Conservation (phyloP, 139 green algal genomes). For the Picochlorum sp. region DNA sequence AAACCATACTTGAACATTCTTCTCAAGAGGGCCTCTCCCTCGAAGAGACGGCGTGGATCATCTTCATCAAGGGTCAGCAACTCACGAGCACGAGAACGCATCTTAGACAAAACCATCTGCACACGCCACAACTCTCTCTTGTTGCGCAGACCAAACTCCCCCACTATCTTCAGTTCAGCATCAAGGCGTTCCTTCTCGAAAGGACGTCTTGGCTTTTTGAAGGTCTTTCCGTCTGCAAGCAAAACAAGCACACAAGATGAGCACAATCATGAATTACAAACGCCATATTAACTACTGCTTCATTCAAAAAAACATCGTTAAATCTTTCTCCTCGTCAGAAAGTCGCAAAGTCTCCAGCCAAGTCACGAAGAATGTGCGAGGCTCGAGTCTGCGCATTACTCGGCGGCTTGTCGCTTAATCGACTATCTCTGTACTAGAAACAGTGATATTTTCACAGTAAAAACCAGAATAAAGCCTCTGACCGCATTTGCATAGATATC, state of each 20-base stretch:
- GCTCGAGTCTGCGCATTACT: no score
- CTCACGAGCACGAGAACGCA: slow-evolving; percentile 83
- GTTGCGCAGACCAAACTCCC: slow-evolving; percentile 97
- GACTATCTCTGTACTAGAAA: no score
- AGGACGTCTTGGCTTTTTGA: slow-evolving; percentile 96
- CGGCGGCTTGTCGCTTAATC: no score
- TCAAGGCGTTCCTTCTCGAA: slow-evolving; percentile 99
- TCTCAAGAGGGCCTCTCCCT: slow-evolving; percentile 88
- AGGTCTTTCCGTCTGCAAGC: slow-evolving; percentile 90
- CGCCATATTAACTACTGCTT: neutral
- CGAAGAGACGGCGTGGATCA: slow-evolving; percentile 87
- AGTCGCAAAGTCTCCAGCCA: no score
- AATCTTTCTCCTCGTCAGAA: no score
- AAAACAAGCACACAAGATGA: neutral
- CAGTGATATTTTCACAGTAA: no score
- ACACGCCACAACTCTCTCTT: slow-evolving; percentile 99
- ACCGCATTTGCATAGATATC: no score
- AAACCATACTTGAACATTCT: slow-evolving; percentile 97
- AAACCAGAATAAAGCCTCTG: no score
- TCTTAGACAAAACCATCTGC: slow-evolving; percentile 71
- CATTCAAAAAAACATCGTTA: no score
- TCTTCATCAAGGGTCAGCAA: slow-evolving; percentile 96
- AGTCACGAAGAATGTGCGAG: no score
- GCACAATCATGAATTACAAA: neutral
- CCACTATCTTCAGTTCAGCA: slow-evolving; percentile 97